Evolutionary conservation across 177 flowering plant species (phyloP).

Genomic region (Vitis hybrid): DNA sequence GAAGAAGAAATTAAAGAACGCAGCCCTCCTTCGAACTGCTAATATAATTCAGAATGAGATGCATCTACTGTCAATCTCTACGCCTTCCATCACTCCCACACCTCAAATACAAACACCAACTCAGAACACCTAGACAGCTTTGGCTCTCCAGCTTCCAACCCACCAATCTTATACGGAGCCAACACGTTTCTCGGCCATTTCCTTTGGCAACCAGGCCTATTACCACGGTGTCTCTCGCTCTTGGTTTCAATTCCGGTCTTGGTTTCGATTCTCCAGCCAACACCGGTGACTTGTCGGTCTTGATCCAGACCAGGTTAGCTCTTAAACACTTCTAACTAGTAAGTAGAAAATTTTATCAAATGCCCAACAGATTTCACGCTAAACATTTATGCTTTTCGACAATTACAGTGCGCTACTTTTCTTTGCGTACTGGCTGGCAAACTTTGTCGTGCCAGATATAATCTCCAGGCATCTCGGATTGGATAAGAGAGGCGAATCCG

Average conservation of each 20-base stretch:
- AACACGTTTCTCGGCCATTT: slow-evolving; percentile 14
- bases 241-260: slow-evolving; percentile 3
- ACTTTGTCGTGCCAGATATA: slow-evolving; percentile 40
- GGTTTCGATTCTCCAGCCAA: slow-evolving; percentile 9
- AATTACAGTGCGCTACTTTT: slow-evolving; percentile 28
- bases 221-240: no score
- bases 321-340: no score
- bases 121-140: slow-evolving; percentile 5
- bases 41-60: slow-evolving; percentile 12
- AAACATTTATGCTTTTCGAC: not conserved
- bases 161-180: not conserved
- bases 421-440: slow-evolving; percentile 25
- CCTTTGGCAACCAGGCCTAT: not conserved
- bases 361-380: not conserved
- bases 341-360: no score
- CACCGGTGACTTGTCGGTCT: slow-evolving; percentile 13
- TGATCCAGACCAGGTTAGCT: slow-evolving; percentile 23
- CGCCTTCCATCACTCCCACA: slow-evolving; percentile 10
- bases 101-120: slow-evolving; percentile 9
- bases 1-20: not conserved
- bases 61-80: slow-evolving; percentile 12
- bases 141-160: slow-evolving; percentile 9
- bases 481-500: slow-evolving; percentile 21
- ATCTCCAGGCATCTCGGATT: slow-evolving; percentile 24
- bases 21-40: no score